These are phyloP conservation scores for Blastocrithidia nonstop DNA, from an alignment of 208 protist species.

Conservation along the genomic window DNA sequence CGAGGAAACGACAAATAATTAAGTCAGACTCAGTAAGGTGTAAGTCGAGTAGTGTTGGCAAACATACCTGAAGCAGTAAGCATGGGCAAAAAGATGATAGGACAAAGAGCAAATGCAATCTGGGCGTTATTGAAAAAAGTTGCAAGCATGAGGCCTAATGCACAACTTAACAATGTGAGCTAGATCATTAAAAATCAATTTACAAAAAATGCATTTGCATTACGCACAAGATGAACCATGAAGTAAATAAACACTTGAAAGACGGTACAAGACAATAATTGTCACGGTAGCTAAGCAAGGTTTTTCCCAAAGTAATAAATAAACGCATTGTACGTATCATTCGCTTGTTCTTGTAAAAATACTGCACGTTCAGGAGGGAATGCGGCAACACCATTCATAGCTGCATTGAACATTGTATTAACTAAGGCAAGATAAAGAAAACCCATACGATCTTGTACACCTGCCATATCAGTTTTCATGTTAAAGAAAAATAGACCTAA, in stretches of 20 bases:
- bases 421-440: slow-evolving; percentile 59
- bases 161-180: slow-evolving; percentile 37
- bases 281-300: slow-evolving; percentile 56
- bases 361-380: slow-evolving; percentile 74
- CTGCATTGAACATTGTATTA: slow-evolving; percentile 54
- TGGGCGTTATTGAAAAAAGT: slow-evolving; percentile 60
- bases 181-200: slow-evolving; percentile 62
- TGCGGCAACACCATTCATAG: slow-evolving; percentile 46
- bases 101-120: slow-evolving; percentile 50
- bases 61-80: slow-evolving; percentile 61
- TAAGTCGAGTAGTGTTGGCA: slow-evolving; percentile 59
- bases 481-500: slow-evolving; percentile 73
- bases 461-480: slow-evolving; percentile 44
- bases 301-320: slow-evolving; percentile 67
- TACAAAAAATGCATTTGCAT: slow-evolving; percentile 39
- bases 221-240: slow-evolving; percentile 52
- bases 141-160: slow-evolving; percentile 60
- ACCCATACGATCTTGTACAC: slow-evolving; percentile 66
- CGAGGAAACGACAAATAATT: slow-evolving; percentile 74
- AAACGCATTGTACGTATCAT: slow-evolving; percentile 66
- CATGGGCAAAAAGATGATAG: slow-evolving; percentile 55
- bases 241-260: slow-evolving; percentile 36
- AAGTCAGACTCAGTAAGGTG: slow-evolving; percentile 67
- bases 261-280: slow-evolving; percentile 57
- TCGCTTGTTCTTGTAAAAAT: slow-evolving; percentile 70